phyloP scores from a whole-genome alignment of 1,139 yeast genomes.

The Yamadazyma buinensis region DNA sequence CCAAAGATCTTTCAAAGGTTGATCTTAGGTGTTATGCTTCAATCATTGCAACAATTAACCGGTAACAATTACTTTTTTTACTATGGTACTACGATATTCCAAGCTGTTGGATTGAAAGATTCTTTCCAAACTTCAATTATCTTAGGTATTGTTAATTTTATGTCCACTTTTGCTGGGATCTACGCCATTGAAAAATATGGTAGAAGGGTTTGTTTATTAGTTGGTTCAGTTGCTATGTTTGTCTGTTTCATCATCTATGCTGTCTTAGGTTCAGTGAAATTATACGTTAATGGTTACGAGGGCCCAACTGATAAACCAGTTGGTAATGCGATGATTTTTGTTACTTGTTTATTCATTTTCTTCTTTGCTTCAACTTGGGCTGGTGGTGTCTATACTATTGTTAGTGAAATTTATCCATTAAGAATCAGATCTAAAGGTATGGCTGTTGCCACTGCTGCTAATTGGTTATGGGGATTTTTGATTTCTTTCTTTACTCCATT shows the following conservation, averaged over 20 bases:
- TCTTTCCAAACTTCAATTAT: slow-evolving; percentile 75
- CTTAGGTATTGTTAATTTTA: slow-evolving; percentile 75
- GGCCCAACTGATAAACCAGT: slow-evolving; percentile 40
- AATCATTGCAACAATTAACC: slow-evolving; percentile 71
- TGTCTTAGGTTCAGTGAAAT: slow-evolving; percentile 53
- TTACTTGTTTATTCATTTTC: slow-evolving; percentile 76
- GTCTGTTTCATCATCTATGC: slow-evolving; percentile 60
- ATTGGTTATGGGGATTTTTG: slow-evolving; percentile 78
- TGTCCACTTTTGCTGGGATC: slow-evolving; percentile 66
- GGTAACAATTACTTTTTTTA: slow-evolving; percentile 83
- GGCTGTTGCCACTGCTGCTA: slow-evolving; percentile 68
- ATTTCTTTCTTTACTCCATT: slow-evolving; percentile 75
- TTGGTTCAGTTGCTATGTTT: slow-evolving; percentile 46
- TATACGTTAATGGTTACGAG: slow-evolving; percentile 52
- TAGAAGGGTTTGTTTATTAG: slow-evolving; percentile 61
- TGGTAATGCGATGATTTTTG: slow-evolving; percentile 73
- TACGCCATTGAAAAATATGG: slow-evolving; percentile 68
- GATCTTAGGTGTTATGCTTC: slow-evolving; percentile 59
- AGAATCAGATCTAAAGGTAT: slow-evolving; percentile 78
- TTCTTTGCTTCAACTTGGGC: slow-evolving; percentile 89
- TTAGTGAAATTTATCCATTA: slow-evolving; percentile 72
- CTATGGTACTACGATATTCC: slow-evolving; percentile 74
- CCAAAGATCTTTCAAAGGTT: slow-evolving; percentile 67
- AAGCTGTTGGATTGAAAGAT: slow-evolving; percentile 70
- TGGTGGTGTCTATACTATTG: slow-evolving; percentile 74